Evolutionary conservation across 441 rosid species (phyloP).

Genomic region (Capsella rubella): DNA sequence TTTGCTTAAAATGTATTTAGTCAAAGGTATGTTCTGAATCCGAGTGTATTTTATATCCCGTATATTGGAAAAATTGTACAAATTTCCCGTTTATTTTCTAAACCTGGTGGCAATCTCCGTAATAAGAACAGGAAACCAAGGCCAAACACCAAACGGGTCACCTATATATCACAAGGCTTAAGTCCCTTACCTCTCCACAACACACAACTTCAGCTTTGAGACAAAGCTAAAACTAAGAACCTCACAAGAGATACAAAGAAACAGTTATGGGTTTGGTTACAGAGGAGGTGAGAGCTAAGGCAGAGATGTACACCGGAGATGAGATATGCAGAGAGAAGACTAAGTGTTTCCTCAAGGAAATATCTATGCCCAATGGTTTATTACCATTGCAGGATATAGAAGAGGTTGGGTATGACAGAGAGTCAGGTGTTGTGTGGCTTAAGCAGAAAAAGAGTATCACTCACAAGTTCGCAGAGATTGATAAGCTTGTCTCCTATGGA

Average conservation of each 20-base stretch:
- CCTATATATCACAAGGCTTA: slow-evolving; percentile 33
- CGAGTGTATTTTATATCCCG: background rate
- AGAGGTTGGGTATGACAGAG: slow-evolving; percentile 82
- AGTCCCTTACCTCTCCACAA: slow-evolving; percentile 28
- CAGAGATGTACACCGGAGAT: slow-evolving; percentile 81
- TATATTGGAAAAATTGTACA: too few relatives aligned
- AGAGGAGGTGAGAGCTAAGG: slow-evolving; percentile 76
- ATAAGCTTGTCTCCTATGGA: slow-evolving; percentile 62
- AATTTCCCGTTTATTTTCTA: background rate
- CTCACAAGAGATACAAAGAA: slow-evolving; percentile 13
- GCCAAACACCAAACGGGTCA: background rate
- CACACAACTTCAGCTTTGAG: slow-evolving; percentile 18
- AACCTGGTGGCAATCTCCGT: slow-evolving; percentile 26
- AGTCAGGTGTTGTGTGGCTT: slow-evolving; percentile 95
- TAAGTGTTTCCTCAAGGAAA: slow-evolving; percentile 59
- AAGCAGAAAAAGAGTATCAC: slow-evolving; percentile 76
- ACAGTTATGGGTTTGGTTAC: slow-evolving; percentile 40
- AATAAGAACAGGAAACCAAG: slow-evolving; percentile 14
- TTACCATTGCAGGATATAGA: slow-evolving; percentile 79
- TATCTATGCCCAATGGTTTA: slow-evolving; percentile 80
- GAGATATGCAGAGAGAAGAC: slow-evolving; percentile 76
- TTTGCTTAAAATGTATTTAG: background rate
- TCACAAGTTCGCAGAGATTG: slow-evolving; percentile 85
- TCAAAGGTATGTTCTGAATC: background rate
- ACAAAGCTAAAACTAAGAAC: slow-evolving; percentile 13